Base-by-base conservation (phyloP, 352 stramenopile genomes). In the Thalassiosira livingstoniorum region DNA sequence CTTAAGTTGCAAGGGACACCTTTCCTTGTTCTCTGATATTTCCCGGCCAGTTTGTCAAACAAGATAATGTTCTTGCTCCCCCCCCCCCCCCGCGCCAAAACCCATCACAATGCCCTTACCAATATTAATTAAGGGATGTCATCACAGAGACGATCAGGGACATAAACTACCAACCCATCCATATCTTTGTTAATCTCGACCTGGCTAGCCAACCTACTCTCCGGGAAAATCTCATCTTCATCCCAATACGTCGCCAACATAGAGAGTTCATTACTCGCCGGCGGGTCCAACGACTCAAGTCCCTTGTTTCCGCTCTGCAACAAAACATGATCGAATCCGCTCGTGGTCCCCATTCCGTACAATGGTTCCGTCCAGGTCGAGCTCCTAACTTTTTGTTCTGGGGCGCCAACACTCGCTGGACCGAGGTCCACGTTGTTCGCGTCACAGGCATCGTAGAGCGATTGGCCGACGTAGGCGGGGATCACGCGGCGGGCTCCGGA, bases 101-200 rank as follows among this genome's bases (percentile, higher is more conserved):
- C n/a, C n/a, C n/a, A n/a, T n/a, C n/a, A n/a, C n/a, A n/a, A n/a
- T n/a, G n/a, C n/a, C n/a, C n/a, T n/a, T n/a, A n/a, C n/a, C n/a
- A n/a, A n/a, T n/a, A n/a, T 25, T 53, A n/a, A 65, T 78, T 89
- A 94, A 29, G 89, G 89, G 78, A 91, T 92, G 60, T 91, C 88
- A 80, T 93, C 87, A 65, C 85, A 80, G 57, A 95, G 75, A 67
- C 92, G 86, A 82, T 92, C 87, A 39, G 92, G 92, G 13, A 95
- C 86, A 82, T 90, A 95, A 21, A 95, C 90, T 18, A 87, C 90
- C 88, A 95, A 92, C 11, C 92, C 92, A 82, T 95, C 84, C 89
- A 95, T 94, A 65, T 87, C 85, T 60, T 88, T 86, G 25, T 83
- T 94, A 43, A 95, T 70, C n/a, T 72, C 80, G 10, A 95, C 74